Evolutionary conservation across 345 rosid genomes (phyloP).

Genomic region (Cardamine occulta): DNA sequence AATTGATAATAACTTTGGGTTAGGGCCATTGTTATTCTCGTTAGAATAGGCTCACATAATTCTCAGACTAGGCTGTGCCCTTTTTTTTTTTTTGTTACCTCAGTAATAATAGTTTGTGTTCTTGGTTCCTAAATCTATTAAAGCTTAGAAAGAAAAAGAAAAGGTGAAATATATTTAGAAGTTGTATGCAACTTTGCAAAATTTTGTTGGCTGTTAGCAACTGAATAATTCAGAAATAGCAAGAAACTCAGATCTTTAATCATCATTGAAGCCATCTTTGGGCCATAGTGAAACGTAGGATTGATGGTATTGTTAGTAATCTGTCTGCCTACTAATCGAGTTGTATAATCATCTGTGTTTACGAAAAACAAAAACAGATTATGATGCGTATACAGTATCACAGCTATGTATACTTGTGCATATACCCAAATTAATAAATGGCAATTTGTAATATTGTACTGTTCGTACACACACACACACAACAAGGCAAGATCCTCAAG

Average conservation of each 20-base stretch:
- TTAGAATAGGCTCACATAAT: constrained; percentile 42
- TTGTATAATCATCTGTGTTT: too few species aligned
- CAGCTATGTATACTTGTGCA: too few species aligned
- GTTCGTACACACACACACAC: too few species aligned
- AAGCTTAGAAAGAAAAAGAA: not conserved
- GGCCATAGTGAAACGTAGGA: too few species aligned
- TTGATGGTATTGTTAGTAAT: too few species aligned
- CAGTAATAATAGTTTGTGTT: constrained; percentile 27
- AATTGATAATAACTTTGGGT: constrained; percentile 31
- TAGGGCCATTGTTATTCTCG: constrained; percentile 34
- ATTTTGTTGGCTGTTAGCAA: not conserved
- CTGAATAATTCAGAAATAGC: not conserved
- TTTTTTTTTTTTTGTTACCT: constrained; percentile 10
- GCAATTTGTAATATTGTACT: too few species aligned
- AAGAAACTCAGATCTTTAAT: not conserved
- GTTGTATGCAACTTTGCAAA: not conserved
- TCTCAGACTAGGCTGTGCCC: constrained; percentile 28
- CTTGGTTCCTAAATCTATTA: constrained; percentile 19
- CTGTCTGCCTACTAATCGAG: too few species aligned
- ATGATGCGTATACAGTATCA: too few species aligned
- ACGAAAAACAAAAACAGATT: too few species aligned
- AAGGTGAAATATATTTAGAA: not conserved
- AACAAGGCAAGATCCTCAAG: too few species aligned
- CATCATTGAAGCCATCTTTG: not conserved
- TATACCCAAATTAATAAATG: too few species aligned